Evolutionary conservation across 345 rosid species (phyloP), one percentile per base, ranked within the genome.

Genomic region (Eucalyptus coolabah): DNA sequence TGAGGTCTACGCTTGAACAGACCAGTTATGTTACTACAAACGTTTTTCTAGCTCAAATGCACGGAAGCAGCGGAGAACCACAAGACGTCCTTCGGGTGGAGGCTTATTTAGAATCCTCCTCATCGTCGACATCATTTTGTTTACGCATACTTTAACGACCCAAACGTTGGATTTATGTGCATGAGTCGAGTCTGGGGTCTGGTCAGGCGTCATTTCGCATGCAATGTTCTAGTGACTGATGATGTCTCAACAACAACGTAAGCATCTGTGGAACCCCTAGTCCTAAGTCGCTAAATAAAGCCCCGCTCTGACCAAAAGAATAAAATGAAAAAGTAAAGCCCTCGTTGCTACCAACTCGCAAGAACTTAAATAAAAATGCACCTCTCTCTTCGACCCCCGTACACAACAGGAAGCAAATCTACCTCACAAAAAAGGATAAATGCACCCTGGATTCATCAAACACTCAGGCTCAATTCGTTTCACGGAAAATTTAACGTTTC

Each of bases 401-500:
- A 63, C 72, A 14, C 72, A 30, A 63, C 34, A 30, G 18, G 72
- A 63, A 63, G 17, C 72, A 63, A 28, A 63, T 30, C 34, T 63
- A 63, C 72, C 5, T 13, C 9, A 30, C 4, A 12, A 30, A 7
- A 30, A 63, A 28, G 34, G 18, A 63, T 63, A 12, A 30, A 63
- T 30, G 72, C 30, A 63, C 34, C 18, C 18, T 63, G 10, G 2
- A 63, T 4, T 63, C 18, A 63, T 63, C 34, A 63, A 12, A 63
- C 0, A 30, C 72, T 13, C 6, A 6, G 13, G 9, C 54, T 51
- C 9, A 0, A 0, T 7, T 51, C 0, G 21, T 51, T 51, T 51
- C 0, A 0, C 54, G 21, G 0, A 51, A 51, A 51, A 51, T 18
- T 0, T 18, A 0, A 0, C 2, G 1, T 17, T 51, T 51, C 0